Conservation (phyloP, 768 basidiomycete species). For the Wakefieldia striispora region DNA sequence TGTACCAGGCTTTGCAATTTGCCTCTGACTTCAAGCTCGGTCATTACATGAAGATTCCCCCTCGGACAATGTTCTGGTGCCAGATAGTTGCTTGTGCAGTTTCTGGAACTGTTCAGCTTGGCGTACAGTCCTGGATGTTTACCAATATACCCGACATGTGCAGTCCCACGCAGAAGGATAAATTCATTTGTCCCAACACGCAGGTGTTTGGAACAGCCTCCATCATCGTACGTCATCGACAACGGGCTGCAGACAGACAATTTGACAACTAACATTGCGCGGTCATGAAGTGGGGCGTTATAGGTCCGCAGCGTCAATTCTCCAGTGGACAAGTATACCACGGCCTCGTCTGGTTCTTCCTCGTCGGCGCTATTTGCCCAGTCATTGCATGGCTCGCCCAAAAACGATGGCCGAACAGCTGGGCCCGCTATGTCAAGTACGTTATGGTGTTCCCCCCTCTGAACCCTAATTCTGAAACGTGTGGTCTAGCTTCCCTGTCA, state of each 20-base stretch:
- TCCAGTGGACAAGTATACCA: conserved; percentile 65
- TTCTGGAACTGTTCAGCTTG: conserved; percentile 66
- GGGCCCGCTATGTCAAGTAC: conserved; percentile 62
- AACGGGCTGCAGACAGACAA: neutral
- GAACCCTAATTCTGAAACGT: neutral
- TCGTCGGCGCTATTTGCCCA: conserved; percentile 66
- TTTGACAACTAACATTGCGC: neutral
- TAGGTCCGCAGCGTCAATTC: conserved; percentile 77
- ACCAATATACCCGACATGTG: conserved; percentile 38
- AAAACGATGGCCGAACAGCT: conserved; percentile 63
- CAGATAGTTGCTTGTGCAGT: conserved; percentile 63
- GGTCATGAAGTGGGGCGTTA: conserved; percentile 59
- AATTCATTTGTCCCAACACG: conserved; percentile 69
- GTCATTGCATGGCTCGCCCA: conserved; percentile 51
- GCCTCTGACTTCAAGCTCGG: conserved; percentile 76
- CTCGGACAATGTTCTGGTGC: conserved; percentile 63
- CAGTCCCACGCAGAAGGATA: conserved; percentile 34
- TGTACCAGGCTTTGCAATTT: conserved; percentile 65
- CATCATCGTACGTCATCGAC: conserved; percentile 43
- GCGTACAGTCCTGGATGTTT: conserved; percentile 63
- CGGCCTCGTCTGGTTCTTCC: conserved; percentile 72
- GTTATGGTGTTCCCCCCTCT: conserved; percentile 18
- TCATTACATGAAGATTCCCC: conserved; percentile 70
- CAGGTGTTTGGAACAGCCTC: conserved; percentile 57
- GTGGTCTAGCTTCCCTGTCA: conserved; percentile 40